Evolutionary conservation across 352 stramenopile genomes (phyloP), one percentile per base, ranked within the genome.

Genomic region (Pythium rhizo-oryzae): DNA sequence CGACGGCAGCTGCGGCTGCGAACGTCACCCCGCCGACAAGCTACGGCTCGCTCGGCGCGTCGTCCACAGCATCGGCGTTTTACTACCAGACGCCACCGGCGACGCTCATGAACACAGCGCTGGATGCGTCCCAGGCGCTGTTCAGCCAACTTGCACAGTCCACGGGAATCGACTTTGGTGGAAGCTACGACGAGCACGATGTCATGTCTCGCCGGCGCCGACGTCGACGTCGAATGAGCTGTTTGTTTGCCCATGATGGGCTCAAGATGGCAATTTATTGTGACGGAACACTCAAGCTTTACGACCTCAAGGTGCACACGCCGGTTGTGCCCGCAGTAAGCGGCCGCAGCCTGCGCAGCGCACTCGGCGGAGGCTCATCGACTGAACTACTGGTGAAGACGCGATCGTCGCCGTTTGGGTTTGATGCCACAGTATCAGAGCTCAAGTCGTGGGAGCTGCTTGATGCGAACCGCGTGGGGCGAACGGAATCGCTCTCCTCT

Each of bases 61-160:
- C 67, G 13, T 73, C 67, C 15, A 47, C 41, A n/a, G 41, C 41
- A n/a, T 47, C 41, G 23, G 59, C 46, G 11, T 68, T 61, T n/a
- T 65, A 69, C 58, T 60, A 72, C 51, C 65, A 47, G 49, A 61
- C 51, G 3, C 67, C 67, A 12, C 55, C 60, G 13, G 13, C 67
- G 12, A 85, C 79, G 2, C 75, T 93, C 18, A 80, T 93, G 28
- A 82, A 84, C 60, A 86, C 76, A 19, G 85, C 85, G 1, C 59
- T 93, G 35, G 83, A 91, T 50, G 83, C 77, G 0, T 93, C 85
- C 4, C 85, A 93, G 52, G 85, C 85, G 24, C 65, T 93, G 24
- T 73, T 91, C 16, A 87, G 70, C 21, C 85, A 93, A 41, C 77
- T 93, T 15, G 82, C 82, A 19, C 82, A 84, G 54, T 91, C 85